Conservation (phyloP, 2,329 filamentous ascomycete species). For the Arthrobotrys sinensis region DNA sequence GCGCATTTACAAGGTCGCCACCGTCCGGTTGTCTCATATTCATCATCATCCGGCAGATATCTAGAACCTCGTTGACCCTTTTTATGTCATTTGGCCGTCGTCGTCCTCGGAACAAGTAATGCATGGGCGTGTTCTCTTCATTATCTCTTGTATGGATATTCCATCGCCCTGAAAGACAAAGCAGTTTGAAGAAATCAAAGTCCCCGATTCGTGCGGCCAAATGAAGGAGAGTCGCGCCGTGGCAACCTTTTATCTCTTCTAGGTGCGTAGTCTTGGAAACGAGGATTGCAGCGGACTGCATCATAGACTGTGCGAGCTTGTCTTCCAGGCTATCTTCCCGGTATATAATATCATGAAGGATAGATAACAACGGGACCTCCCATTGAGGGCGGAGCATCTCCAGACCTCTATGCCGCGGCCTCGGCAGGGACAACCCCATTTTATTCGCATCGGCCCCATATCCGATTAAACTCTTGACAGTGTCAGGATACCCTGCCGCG, state of each 20-base stretch:
- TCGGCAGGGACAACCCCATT: not conserved
- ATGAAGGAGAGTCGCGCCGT: constrained; percentile 7
- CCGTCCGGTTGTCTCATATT: constrained; percentile 24
- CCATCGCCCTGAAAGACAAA: constrained; percentile 31
- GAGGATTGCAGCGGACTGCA: constrained; percentile 4
- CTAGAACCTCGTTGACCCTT: not conserved
- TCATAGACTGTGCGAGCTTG: not conserved
- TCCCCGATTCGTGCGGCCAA: constrained; percentile 24
- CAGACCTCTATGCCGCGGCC: not conserved
- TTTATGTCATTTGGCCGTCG: not conserved
- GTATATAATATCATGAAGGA: constrained; percentile 6
- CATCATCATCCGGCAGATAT: constrained; percentile 21
- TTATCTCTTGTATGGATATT: constrained; percentile 13
- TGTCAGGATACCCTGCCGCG: not conserved
- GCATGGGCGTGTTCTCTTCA: not conserved
- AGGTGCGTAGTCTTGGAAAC: constrained; percentile 2
- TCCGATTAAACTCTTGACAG: constrained; percentile 1
- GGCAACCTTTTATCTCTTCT: not conserved
- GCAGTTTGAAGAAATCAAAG: constrained; percentile 34
- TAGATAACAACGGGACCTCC: constrained; percentile 4
- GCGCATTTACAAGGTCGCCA: constrained; percentile 20
- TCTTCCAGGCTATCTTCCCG: constrained; percentile 10
- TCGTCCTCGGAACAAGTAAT: constrained; percentile 8
- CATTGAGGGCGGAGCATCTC: not conserved
- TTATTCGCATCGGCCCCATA: constrained; percentile 26